Base-by-base conservation (phyloP, 1,284 basidiomycete species). In the Malassezia pachydermatis region DNA sequence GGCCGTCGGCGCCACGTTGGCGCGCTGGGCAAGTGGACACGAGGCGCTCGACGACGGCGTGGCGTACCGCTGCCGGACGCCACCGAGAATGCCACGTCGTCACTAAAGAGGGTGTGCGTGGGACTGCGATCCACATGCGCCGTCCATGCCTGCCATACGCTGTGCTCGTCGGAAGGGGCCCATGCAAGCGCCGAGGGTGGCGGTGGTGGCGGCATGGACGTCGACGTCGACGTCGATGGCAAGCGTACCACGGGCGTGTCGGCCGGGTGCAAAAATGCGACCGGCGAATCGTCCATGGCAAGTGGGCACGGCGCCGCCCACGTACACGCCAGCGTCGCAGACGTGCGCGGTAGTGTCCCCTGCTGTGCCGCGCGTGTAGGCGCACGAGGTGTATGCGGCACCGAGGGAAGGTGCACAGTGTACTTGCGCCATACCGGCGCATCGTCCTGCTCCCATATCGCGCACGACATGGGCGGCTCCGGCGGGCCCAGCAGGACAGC, bases 361-460 rank as follows among this genome's bases (percentile, higher is more conserved):
- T 28, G 49, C 22, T 4, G 13, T 7, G 43, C 43, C 6, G 49
- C 37, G 13, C 17, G 17, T 5, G 50, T 42, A 13, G 39, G 32
- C 14, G 11, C 13, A 14, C 33, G 50, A 5, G 17, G 16, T 13
- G 6, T 8, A 29, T 25, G 50, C n/a, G 2, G 20, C 24, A n/a
- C 6, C n/a, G 11, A n/a, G 3, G 34, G 32, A 14, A 46, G 4
- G 13, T 32, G 50, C 39, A 52, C 50, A 16, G 14, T 5, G 41
- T 25, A 52, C 41, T 52, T 44, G 32, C 43, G 50, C 50, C 50
- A 52, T 4, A 52, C 50, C n/a, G 49, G 49, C 33, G 44, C 32
- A 8, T 38, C 32, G 16, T 52, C 50, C 13, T 11, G 3, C 19
- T 14, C 16, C 10, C 40, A 38, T 38, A 32, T 30, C 20, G 16